Conservation (phyloP, 495 filamentous ascomycete genomes). For the Talaromyces ruber region DNA sequence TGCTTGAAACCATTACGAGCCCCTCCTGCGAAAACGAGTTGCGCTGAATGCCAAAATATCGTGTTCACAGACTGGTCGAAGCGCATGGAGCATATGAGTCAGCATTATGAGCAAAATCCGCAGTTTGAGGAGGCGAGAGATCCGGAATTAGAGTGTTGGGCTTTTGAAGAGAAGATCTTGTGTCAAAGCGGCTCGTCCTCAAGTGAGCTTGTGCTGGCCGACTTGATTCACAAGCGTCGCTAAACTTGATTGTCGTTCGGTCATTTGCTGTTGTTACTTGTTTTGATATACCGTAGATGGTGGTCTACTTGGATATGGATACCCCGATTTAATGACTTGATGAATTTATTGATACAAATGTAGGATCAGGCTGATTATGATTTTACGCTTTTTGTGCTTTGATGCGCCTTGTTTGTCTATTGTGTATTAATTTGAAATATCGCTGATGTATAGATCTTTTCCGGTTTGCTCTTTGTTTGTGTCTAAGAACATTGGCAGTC, state of each 20-base stretch:
- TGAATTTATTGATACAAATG: not conserved
- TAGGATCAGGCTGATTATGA: not conserved
- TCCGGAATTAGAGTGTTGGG: conserved; percentile 40
- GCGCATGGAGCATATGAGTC: conserved; percentile 85
- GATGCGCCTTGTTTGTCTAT: not conserved
- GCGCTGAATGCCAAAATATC: conserved; percentile 53
- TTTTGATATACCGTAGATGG: not conserved
- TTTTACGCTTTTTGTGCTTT: not conserved
- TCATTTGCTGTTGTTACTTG: not conserved
- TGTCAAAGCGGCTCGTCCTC: not conserved
- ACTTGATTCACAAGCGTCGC: not conserved
- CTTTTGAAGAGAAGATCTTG: conserved; percentile 39
- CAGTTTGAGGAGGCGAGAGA: conserved; percentile 32
- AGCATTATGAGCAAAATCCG: conserved; percentile 58
- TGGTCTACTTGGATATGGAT: not conserved
- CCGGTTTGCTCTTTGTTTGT: not conserved
- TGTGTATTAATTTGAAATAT: not conserved
- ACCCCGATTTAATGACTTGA: not conserved
- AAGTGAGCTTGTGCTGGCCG: not conserved
- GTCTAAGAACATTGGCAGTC: no score
- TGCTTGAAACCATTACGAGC: conserved; percentile 53
- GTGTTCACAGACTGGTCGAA: conserved; percentile 74
- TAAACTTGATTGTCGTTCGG: not conserved
- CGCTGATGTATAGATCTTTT: not conserved
- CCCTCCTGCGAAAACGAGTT: conserved; percentile 53